phyloP scores from a whole-genome alignment of 1,139 yeast species.

The Geotrichum reessii region DNA sequence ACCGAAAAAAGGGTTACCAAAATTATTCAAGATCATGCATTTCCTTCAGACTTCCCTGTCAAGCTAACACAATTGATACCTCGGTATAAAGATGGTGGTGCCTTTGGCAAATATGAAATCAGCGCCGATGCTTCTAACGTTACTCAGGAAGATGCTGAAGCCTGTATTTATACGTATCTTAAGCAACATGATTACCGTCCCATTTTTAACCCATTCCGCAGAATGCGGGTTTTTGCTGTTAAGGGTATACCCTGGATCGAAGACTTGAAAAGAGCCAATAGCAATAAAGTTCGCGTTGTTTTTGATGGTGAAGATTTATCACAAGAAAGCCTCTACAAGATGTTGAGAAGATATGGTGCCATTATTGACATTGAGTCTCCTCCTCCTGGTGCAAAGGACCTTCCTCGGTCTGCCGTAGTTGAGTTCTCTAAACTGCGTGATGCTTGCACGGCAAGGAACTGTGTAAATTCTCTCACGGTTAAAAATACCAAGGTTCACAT shows the following conservation, averaged over 20 bases:
- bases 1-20: conserved; percentile 34
- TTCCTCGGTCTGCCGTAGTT: conserved; percentile 48
- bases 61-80: conserved; percentile 49
- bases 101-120: conserved; percentile 63
- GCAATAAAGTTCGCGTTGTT: conserved; percentile 53
- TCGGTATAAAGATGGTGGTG: conserved; percentile 89
- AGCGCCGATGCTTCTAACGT: conserved; percentile 20
- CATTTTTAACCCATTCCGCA: conserved; percentile 32
- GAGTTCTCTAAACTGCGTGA: conserved; percentile 53
- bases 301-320: conserved; percentile 72
- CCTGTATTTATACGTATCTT: conserved; percentile 26
- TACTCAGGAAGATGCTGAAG: conserved; percentile 26
- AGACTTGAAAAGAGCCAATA: conserved; percentile 75
- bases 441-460: conserved; percentile 84
- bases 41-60: conserved; percentile 42
- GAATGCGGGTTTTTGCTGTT: conserved; percentile 60
- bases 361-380: conserved; percentile 69
- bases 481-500: conserved; percentile 62
- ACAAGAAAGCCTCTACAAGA: conserved; percentile 77
- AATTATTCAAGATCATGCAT: conserved; percentile 38
- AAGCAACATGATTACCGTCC: conserved; percentile 20
- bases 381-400: conserved; percentile 44
- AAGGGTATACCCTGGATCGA: conserved; percentile 96
- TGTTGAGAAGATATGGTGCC: conserved; percentile 81
- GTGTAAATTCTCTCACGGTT: conserved; percentile 64